Evolutionary conservation across 2,329 filamentous ascomycete genomes (phyloP).

Genomic region (Verticillium tricorpus): DNA sequence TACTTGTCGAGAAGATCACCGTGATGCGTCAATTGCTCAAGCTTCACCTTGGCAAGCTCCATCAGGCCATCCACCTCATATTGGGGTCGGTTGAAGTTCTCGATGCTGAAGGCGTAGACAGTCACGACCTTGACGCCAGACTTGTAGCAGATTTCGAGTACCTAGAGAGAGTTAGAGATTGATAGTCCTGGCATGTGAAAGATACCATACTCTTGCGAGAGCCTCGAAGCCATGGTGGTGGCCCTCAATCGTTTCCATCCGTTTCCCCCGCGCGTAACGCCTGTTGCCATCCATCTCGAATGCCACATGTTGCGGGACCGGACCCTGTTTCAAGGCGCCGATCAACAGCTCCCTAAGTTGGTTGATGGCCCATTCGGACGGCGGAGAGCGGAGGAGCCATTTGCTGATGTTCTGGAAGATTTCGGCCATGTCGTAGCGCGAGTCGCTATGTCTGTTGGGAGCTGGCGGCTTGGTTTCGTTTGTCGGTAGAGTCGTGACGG

Average conservation of each 20-base stretch:
- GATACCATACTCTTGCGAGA: constrained; percentile 66
- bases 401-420: constrained; percentile 44
- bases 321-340: constrained; percentile 81
- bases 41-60: constrained; percentile 95
- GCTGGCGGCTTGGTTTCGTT: not conserved
- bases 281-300: constrained; percentile 99
- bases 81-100: constrained; percentile 96
- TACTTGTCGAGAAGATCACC: constrained; percentile 91
- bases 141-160: constrained; percentile 97
- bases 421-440: constrained; percentile 44
- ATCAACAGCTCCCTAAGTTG: constrained; percentile 81
- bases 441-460: not conserved
- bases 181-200: not conserved
- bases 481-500: not conserved
- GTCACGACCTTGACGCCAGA: constrained; percentile 95
- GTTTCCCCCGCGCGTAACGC: constrained; percentile 81
- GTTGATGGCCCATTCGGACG: constrained; percentile 82
- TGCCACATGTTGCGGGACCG: constrained; percentile 91
- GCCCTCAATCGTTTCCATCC: constrained; percentile 94
- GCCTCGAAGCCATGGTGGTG: constrained; percentile 96
- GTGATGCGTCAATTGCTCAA: constrained; percentile 86
- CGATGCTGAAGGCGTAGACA: constrained; percentile 97
- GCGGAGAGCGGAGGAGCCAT: constrained; percentile 84
- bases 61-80: constrained; percentile 96
- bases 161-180: constrained; percentile 42